Evolutionary conservation across 2,329 filamentous ascomycete genomes (phyloP), one percentile per base, ranked within the genome.

Genomic region (Ampelomyces quisqualis): DNA sequence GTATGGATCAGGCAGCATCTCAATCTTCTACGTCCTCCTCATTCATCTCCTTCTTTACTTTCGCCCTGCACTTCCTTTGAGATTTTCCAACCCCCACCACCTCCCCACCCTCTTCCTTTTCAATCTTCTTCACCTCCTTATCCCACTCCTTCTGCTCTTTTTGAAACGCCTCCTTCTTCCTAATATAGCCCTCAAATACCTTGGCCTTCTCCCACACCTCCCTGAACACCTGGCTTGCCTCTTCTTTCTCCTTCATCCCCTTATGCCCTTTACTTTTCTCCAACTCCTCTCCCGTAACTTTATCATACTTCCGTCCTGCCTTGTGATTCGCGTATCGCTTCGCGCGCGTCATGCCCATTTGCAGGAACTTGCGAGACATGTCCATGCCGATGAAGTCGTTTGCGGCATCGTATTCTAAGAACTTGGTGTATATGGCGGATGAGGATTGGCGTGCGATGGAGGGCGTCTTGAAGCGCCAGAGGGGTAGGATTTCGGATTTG

Each of bases 261-360:
- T 67, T 57, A 57, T 78, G 74, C 0, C 51, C 68, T 28, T 58
- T 55, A 47, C 70, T 73, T 58, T 73, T 77, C 13, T 66, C 65
- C 45, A 77, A 50, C 55, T 73, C 64, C 30, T 68, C 54, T 11
- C 72, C 60, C 9, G 55, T 67, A 2, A 37, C 60, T 37, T 58
- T 65, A 49, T 67, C 70, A 57, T 81, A 81, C 54, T 82, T 83
- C 18, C 74, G 70, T 1, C 80, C 80, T 0, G 78, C 72, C n/a
- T 61, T 60, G 41, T 73, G 69, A 45, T 82, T 82, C 11, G 78
- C 78, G 64, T 82, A 82, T 43, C 79, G 62, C 51, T 76, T 79
- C 2, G 79, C 75, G 11, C 81, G 64, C 14, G 80, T 84, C 78
- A 82, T 82, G 2, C 80, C 73, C 81, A 84, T 84, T 60, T 84